Evolutionary conservation across 345 rosid species (phyloP).

Genomic region (Garcia nutans): DNA sequence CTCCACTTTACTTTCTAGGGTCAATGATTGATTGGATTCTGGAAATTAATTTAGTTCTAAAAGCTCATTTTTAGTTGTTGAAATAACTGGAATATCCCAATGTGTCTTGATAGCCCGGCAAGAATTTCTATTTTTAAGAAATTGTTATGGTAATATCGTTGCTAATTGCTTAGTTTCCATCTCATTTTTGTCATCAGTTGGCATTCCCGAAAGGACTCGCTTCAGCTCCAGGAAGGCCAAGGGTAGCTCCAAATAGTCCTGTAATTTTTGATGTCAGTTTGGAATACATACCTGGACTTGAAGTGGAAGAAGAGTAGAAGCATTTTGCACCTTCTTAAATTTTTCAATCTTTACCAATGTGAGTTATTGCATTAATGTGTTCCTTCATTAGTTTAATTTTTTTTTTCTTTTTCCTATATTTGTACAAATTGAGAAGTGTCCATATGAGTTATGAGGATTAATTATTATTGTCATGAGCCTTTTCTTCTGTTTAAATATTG

Average conservation of each 20-base stretch:
- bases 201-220: slow-evolving; percentile 87
- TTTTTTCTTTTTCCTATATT: slow-evolving; percentile 6
- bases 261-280: slow-evolving; percentile 87
- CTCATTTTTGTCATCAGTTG: slow-evolving; percentile 41
- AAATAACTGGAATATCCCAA: too few species aligned
- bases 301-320: slow-evolving; percentile 44
- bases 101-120: neutral
- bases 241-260: slow-evolving; percentile 90
- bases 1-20: neutral
- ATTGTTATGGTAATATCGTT: neutral
- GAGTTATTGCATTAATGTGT: slow-evolving; percentile 1
- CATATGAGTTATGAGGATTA: neutral
- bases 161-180: neutral
- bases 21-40: neutral
- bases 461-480: neutral
- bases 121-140: neutral
- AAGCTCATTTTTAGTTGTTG: too few species aligned
- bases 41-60: too few species aligned
- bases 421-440: slow-evolving; percentile 2
- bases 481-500: neutral
- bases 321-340: neutral
- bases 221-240: slow-evolving; percentile 96
- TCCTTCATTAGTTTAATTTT: neutral
- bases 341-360: neutral
- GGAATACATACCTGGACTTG: slow-evolving; percentile 91